Conservation (phyloP, 2,329 filamentous ascomycete genomes). For the Sclerotinia borealis region DNA sequence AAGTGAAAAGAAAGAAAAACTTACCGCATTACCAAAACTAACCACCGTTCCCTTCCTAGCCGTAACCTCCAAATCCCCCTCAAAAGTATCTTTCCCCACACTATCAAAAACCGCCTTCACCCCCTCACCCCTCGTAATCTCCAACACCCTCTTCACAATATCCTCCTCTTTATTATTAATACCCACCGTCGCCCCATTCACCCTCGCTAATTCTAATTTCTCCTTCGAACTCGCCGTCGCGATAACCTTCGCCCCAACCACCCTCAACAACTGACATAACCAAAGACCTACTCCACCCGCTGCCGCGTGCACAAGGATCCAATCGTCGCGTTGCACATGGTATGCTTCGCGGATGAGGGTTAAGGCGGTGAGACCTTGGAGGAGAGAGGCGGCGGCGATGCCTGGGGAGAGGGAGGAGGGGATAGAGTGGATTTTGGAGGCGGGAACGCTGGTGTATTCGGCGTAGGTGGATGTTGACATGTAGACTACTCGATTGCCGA, state of each 20-base stretch:
- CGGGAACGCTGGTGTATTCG: constrained; percentile 49
- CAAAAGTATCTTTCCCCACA: constrained; percentile 80
- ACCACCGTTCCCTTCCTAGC: constrained; percentile 72
- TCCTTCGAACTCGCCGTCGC: constrained; percentile 69
- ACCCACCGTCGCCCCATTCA: constrained; percentile 64
- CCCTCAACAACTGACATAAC: constrained; percentile 67
- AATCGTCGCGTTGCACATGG: constrained; percentile 67
- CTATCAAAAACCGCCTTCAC: constrained; percentile 79
- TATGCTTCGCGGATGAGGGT: constrained; percentile 72
- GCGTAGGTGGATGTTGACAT: constrained; percentile 51
- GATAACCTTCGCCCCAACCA: constrained; percentile 70
- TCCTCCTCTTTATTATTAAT: constrained; percentile 62
- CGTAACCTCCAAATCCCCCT: constrained; percentile 66
- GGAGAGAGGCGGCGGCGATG: constrained; percentile 58
- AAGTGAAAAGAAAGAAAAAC: constrained; percentile 26
- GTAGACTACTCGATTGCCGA: constrained; percentile 68
- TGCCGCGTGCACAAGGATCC: constrained; percentile 78
- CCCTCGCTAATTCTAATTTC: constrained; percentile 64
- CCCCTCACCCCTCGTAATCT: constrained; percentile 68
- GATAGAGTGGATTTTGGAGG: constrained; percentile 52
- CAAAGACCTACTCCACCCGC: constrained; percentile 75
- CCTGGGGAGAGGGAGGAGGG: constrained; percentile 57
- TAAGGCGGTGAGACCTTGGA: constrained; percentile 80
- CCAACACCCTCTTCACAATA: constrained; percentile 52
- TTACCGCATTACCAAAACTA: constrained; percentile 73